Evolutionary conservation across 2,329 filamentous ascomycete species (phyloP).

Genomic region (Pseudogymnoascus sp.): DNA sequence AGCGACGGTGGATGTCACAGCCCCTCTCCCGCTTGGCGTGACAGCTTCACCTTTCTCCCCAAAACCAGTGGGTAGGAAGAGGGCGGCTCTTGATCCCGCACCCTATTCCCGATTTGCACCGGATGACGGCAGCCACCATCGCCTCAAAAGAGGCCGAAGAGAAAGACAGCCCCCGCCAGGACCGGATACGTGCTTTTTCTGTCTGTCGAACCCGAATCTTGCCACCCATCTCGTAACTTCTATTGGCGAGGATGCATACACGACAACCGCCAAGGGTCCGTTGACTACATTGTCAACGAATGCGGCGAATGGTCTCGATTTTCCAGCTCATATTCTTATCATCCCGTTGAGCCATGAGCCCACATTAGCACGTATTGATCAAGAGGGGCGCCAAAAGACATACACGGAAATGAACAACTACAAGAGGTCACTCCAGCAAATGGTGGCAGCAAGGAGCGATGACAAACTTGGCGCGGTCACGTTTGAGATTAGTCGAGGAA

Average conservation of each 20-base stretch:
- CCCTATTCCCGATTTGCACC: conserved; percentile 48
- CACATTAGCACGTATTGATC: conserved; percentile 58
- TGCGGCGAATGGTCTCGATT: conserved; percentile 51
- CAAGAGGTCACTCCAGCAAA: conserved; percentile 65
- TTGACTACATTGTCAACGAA: conserved; percentile 66
- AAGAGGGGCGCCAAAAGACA: conserved; percentile 45
- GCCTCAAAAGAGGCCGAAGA: conserved; percentile 38
- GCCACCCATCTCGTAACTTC: conserved; percentile 83
- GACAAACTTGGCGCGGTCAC: conserved; percentile 70
- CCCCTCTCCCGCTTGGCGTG: conserved; percentile 56
- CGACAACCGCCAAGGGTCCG: conserved; percentile 88
- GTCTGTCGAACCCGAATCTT: conserved; percentile 75
- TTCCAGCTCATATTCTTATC: conserved; percentile 82
- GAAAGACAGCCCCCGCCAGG: conserved; percentile 51
- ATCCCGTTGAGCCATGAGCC: conserved; percentile 78
- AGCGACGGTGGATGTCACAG: conserved; percentile 47
- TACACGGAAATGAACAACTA: conserved; percentile 79
- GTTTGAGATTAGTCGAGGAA: conserved; percentile 79
- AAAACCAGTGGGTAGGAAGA: conserved; percentile 48
- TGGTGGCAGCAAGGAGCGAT: conserved; percentile 52
- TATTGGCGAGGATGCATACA: conserved; percentile 77
- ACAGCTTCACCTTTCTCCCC: conserved; percentile 66
- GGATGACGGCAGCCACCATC: conserved; percentile 34
- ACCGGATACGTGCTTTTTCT: conserved; percentile 87
- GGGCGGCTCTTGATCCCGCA: conserved; percentile 33